A percentile compares a stretch with the other conserved stretches of the same genome.
phyloP scores from a whole-genome alignment of 73 alveolate species.

The Uronychia binucleata region DNA sequence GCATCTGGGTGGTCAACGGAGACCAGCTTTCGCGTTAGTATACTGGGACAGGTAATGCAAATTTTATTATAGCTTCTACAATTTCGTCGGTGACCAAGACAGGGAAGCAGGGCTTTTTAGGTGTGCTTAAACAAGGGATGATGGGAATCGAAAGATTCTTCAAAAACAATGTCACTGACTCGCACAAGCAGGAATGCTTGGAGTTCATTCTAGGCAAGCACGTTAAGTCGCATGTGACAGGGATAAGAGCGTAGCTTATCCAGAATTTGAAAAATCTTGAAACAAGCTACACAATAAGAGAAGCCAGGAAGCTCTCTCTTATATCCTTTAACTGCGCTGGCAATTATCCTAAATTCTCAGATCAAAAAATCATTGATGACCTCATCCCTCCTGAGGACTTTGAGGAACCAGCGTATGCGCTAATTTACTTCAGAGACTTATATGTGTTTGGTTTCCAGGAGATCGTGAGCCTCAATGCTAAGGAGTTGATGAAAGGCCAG shows the following conservation, averaged over 20 bases:
- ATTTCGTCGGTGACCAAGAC: constrained; percentile 92
- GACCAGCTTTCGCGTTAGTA: constrained; percentile 87
- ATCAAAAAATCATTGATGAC: not conserved
- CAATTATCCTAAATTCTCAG: constrained; percentile 13
- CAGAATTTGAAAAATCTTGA: constrained; percentile 21
- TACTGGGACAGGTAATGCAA: constrained; percentile 97
- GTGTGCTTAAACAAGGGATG: constrained; percentile 83
- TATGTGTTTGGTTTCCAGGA: constrained; percentile 88
- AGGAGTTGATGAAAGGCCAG: constrained; percentile 53
- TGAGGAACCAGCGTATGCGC: constrained; percentile 65
- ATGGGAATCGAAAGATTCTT: constrained; percentile 73
- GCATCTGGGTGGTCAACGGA: constrained; percentile 95
- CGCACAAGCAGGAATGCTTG: constrained; percentile 61
- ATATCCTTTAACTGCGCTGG: constrained; percentile 65
- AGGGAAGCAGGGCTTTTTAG: constrained; percentile 88
- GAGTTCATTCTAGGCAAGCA: constrained; percentile 16
- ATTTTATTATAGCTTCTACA: too few species aligned
- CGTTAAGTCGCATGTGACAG: not conserved
- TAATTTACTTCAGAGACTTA: too few species aligned
- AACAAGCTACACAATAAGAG: constrained; percentile 57
- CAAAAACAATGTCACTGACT: constrained; percentile 66
- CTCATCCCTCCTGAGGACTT: constrained; percentile 12
- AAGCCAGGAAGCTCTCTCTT: constrained; percentile 7
- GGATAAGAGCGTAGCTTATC: too few species aligned
- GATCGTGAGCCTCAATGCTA: constrained; percentile 78